Evolutionary conservation across 768 basidiomycete genomes (phyloP).

Genomic region (Amanita polypyramis): DNA sequence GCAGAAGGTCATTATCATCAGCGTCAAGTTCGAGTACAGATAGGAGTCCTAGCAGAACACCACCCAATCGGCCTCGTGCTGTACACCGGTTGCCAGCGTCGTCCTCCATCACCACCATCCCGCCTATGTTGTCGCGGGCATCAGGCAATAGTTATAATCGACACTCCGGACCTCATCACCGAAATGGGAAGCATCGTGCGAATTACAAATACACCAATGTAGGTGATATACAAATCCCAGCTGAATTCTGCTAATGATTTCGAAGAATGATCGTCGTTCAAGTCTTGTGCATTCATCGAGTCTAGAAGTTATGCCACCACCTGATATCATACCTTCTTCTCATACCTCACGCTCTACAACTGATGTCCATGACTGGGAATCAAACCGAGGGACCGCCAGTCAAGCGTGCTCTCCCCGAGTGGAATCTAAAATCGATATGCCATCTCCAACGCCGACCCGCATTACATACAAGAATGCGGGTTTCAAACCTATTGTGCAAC

Average conservation of each 20-base stretch:
- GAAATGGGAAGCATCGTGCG: constrained; percentile 23
- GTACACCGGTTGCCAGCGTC: constrained; percentile 52
- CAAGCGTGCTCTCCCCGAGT: neutral
- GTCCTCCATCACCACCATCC: constrained; percentile 25
- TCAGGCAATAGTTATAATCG: constrained; percentile 17
- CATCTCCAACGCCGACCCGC: constrained; percentile 11
- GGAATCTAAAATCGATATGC: neutral
- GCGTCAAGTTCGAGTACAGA: constrained; percentile 45
- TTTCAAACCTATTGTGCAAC: constrained; percentile 58
- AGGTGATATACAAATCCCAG: constrained; percentile 10
- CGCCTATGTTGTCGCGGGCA: constrained; percentile 20
- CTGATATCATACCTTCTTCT: constrained; percentile 8
- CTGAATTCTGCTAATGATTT: neutral
- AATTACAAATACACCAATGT: constrained; percentile 27
- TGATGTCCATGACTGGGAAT: constrained; percentile 1
- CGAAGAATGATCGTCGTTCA: constrained; percentile 6
- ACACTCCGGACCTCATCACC: constrained; percentile 10
- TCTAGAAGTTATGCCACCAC: constrained; percentile 21
- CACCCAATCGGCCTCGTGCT: constrained; percentile 36
- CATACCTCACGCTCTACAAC: constrained; percentile 5
- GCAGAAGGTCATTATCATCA: constrained; percentile 42
- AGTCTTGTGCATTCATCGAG: neutral
- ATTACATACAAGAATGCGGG: constrained; percentile 31
- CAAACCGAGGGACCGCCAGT: neutral
- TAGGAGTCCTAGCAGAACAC: constrained; percentile 49